Base-by-base conservation (phyloP, 345 rosid genomes). In the Isatis tinctoria region DNA sequence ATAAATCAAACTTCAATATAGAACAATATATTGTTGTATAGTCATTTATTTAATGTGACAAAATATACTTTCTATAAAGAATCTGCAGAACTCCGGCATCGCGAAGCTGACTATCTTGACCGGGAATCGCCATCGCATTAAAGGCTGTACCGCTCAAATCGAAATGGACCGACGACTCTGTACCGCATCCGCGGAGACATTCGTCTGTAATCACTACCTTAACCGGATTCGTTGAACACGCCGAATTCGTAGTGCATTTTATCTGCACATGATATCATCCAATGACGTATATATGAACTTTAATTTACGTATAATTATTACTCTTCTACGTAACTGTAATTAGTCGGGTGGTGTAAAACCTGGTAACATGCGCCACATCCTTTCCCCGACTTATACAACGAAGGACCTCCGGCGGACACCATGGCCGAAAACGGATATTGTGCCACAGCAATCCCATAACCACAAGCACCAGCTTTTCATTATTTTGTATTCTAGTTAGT, bases 321-420 rank as follows among this genome's bases (percentile, higher is more conserved):
- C 12, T 37, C 39, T 39, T 40, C 3, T 27, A 4, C 22, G 35
- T 32, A 32, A 32, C 14, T 18, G 3, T 40, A 26, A 27, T n/a
- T 63, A 52, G 33, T 39, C 24, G 6, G 10, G 10, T 56, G 6
- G 22, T 28, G 17, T 5, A 8, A 62, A 75, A 88, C 89, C 89
- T 85, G 78, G 60, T 86, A 92, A 84, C 98, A 88, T 8, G 86
- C 86, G 30, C 93, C 98, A 69, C 96, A 90, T 18, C 93, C 95
- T 80, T 81, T 70, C 27, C 90, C 91, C 1, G 82, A 80, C 43
- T 80, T 68, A 79, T 51, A 85, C 14, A 87, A 56, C 17, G 90
- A 79, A 81, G 84, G 81, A 12, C 86, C 87, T 35, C 85, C 91
- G 2, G 90, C 91, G 6, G 91, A 78, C 32, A 86, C 75, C 84